These are phyloP conservation scores for Endoconidiophora polonica DNA, from an alignment of 2,329 filamentous ascomycete genomes.

Conservation along the genomic window DNA sequence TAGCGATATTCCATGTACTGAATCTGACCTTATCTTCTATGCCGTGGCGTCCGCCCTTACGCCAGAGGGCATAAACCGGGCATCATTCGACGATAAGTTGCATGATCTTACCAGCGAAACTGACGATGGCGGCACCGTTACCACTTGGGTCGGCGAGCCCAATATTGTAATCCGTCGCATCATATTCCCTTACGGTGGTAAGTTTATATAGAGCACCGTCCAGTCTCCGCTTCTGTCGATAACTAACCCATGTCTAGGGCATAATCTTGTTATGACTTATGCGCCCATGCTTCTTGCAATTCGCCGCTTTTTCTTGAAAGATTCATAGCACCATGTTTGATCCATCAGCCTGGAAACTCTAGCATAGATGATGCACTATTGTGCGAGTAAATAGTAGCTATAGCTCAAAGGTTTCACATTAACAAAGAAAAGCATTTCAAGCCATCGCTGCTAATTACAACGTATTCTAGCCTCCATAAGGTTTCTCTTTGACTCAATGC, in stretches of 20 bases:
- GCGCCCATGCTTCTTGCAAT: slow-evolving; percentile 47
- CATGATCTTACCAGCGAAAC: slow-evolving; percentile 26
- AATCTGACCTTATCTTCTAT: slow-evolving; percentile 48
- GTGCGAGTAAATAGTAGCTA: too few relatives aligned
- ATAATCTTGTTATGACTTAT: slow-evolving; percentile 53
- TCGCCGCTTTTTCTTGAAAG: slow-evolving; percentile 42
- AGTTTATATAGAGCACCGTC: slow-evolving; percentile 16
- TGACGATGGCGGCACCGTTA: slow-evolving; percentile 31
- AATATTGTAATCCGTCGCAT: slow-evolving; percentile 37
- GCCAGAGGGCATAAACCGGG: slow-evolving; percentile 21
- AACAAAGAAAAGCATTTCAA: too few relatives aligned
- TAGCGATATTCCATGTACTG: slow-evolving; percentile 59
- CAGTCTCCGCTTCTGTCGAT: neutral
- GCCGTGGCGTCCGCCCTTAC: slow-evolving; percentile 38
- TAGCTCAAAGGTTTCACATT: too few relatives aligned
- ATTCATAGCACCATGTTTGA: neutral
- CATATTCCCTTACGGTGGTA: slow-evolving; percentile 37
- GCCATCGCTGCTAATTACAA: too few relatives aligned
- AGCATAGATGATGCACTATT: too few relatives aligned
- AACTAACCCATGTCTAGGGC: slow-evolving; percentile 29
- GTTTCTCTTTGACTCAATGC: too few relatives aligned
- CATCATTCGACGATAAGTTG: slow-evolving; percentile 28
- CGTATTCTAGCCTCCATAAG: too few relatives aligned
- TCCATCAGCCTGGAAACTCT: neutral
- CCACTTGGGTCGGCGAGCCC: slow-evolving; percentile 27